Evolutionary conservation across 2,329 filamentous ascomycete genomes (phyloP).

Genomic region (Parastagonospora nodorum): DNA sequence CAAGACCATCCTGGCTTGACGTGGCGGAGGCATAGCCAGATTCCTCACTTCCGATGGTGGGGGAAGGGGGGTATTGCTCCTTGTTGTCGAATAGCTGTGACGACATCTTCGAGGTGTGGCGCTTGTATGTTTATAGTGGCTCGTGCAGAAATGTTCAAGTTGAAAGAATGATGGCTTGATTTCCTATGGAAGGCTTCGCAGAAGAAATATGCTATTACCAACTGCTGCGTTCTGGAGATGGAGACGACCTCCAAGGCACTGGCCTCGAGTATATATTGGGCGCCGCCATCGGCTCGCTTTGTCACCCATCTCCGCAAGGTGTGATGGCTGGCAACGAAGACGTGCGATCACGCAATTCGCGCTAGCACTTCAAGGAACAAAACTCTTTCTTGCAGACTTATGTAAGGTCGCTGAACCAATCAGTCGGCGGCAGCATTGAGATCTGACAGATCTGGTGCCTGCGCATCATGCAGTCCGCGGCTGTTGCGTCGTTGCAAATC

Average conservation of each 20-base stretch:
- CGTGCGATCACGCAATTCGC: conserved; percentile 43
- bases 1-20: conserved; percentile 66
- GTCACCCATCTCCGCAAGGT: conserved; percentile 37
- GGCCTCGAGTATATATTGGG: conserved; percentile 34
- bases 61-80: conserved; percentile 32
- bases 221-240: conserved; percentile 24
- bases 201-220: conserved; percentile 27
- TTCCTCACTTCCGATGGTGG: conserved; percentile 57
- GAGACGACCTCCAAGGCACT: conserved; percentile 17
- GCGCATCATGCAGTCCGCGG: conserved; percentile 11
- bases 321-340: conserved; percentile 33
- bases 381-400: conserved; percentile 24
- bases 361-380: conserved; percentile 32
- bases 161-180: conserved; percentile 11
- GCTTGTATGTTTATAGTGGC: conserved; percentile 11
- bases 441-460: conserved; percentile 6
- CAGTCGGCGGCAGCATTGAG: conserved; percentile 13
- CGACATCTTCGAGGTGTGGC: conserved; percentile 29
- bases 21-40: conserved; percentile 82
- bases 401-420: conserved; percentile 29
- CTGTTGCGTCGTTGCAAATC: conserved; percentile 17
- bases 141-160: conserved; percentile 25
- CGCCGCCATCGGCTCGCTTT: conserved; percentile 37
- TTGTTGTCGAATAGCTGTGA: conserved; percentile 30
- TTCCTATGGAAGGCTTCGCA: conserved; percentile 17